phyloP scores from a whole-genome alignment of 805 yeast genomes.

The Osmozyma mogii region DNA sequence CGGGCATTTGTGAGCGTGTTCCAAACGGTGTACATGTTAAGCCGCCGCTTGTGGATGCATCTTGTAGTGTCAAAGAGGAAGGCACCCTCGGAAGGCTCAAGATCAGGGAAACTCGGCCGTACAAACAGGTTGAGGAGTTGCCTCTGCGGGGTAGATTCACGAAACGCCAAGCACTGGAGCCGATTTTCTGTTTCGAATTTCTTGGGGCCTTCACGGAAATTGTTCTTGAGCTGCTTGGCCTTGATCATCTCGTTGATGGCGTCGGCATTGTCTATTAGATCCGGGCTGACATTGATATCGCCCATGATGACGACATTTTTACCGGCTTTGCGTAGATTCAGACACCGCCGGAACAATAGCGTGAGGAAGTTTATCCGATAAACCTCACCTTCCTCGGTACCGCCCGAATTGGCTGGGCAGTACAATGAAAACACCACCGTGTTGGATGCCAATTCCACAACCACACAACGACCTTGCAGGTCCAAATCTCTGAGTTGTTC shows the following conservation, averaged over 20 bases:
- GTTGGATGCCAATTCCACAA: conserved; percentile 61
- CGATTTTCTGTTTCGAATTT: conserved; percentile 20
- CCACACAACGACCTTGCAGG: conserved; percentile 75
- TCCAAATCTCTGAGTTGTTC: conserved; percentile 37
- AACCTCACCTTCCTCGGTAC: conserved; percentile 56
- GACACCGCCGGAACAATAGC: conserved; percentile 53
- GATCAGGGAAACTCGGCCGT: conserved; percentile 13
- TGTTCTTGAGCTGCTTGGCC: conserved; percentile 23
- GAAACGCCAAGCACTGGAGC: conserved; percentile 28
- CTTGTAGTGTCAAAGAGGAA: conserved; percentile 56
- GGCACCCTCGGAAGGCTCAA: conserved; percentile 6
- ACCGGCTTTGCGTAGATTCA: conserved; percentile 44
- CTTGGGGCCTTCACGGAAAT: conserved; percentile 11
- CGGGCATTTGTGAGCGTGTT: conserved; percentile 69
- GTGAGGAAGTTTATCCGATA: conserved; percentile 52
- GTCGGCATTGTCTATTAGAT: conserved; percentile 78
- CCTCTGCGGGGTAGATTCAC: conserved; percentile 22
- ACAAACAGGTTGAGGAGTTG: conserved; percentile 21
- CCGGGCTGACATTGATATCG: conserved; percentile 77
- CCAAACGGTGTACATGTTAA: conserved; percentile 86
- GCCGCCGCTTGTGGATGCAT: conserved; percentile 43
- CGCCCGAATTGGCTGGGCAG: conserved; percentile 87
- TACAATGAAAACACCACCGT: conserved; percentile 61
- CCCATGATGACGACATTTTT: conserved; percentile 79
- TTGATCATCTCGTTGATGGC: conserved; percentile 39